These are phyloP conservation scores for Brachypodium distachyon DNA, from an alignment of 202 grass and related monocot genomes.

Conservation along the genomic window DNA sequence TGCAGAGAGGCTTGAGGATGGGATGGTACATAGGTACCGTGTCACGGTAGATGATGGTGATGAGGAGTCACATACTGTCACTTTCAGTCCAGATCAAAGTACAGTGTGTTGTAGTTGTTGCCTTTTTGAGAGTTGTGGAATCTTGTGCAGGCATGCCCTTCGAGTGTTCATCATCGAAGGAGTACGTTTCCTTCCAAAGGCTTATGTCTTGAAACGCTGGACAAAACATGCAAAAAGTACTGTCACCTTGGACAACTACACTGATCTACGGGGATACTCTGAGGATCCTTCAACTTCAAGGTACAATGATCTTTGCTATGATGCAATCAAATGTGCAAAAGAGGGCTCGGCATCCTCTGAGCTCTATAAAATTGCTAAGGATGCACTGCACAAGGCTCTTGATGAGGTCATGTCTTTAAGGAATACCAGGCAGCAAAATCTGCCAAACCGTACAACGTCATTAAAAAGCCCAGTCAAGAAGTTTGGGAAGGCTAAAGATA, in stretches of 20 bases:
- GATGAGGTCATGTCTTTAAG: constrained; percentile 54
- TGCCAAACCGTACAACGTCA: constrained; percentile 23
- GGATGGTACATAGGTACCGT: constrained; percentile 41
- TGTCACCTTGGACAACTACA: constrained; percentile 40
- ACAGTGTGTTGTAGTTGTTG: constrained; percentile 65
- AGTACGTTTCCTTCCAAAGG: constrained; percentile 60
- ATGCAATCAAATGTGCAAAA: constrained; percentile 68
- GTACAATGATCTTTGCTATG: constrained; percentile 62
- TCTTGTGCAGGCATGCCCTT: constrained; percentile 86
- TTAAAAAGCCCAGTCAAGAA: constrained; percentile 53
- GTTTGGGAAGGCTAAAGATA: constrained; percentile 34
- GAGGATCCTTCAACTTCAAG: constrained; percentile 53
- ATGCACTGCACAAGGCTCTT: constrained; percentile 57
- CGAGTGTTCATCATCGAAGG: constrained; percentile 75
- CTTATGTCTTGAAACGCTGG: constrained; percentile 92
- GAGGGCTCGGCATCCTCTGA: constrained; percentile 66
- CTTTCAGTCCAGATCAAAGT: constrained; percentile 41
- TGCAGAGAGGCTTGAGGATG: constrained; percentile 67
- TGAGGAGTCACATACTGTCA: constrained; percentile 53
- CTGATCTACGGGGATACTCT: constrained; percentile 48
- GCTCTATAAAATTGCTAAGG: constrained; percentile 76
- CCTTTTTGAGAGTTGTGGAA: constrained; percentile 77
- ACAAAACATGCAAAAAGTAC: constrained; percentile 81
- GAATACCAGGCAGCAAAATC: constrained; percentile 33
- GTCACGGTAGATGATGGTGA: constrained; percentile 45